A percentile compares a stretch with the other conserved stretches of the same genome.
Conservation (phyloP, 1,139 yeast genomes). For the Suhomyces panamericanus region DNA sequence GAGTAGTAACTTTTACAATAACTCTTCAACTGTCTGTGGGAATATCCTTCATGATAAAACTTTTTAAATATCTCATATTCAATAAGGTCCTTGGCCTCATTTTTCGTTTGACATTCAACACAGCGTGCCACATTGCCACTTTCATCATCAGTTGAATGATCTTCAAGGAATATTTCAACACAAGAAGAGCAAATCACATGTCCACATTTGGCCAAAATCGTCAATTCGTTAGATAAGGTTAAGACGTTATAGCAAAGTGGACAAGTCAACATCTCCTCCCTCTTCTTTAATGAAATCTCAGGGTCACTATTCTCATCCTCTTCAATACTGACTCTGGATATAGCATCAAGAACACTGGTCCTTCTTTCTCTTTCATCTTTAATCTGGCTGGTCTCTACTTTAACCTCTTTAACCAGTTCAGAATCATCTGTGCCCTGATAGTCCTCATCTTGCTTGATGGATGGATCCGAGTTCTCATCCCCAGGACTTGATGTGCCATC, state of each 20-base stretch:
- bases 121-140: conserved; percentile 53
- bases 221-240: conserved; percentile 42
- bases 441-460: too few relatives aligned
- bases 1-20: conserved; percentile 13
- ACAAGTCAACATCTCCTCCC: conserved; percentile 47
- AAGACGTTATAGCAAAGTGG: conserved; percentile 66
- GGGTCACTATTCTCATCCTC: conserved; percentile 22
- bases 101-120: conserved; percentile 43
- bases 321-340: not conserved
- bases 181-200: conserved; percentile 69
- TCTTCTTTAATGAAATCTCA: conserved; percentile 5
- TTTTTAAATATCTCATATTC: conserved; percentile 55
- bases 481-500: too few relatives aligned
- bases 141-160: conserved; percentile 34
- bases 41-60: conserved; percentile 31
- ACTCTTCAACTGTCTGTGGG: conserved; percentile 12
- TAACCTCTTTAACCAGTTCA: too few relatives aligned
- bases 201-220: conserved; percentile 62
- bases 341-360: not conserved
- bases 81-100: conserved; percentile 45
- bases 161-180: conserved; percentile 51
- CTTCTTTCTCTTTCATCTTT: not conserved
- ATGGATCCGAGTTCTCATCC: too few relatives aligned
- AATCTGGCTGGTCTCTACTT: not conserved
- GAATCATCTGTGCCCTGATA: too few relatives aligned